Conservation (phyloP, 805 yeast species). For the Kuraishia capsulata region DNA sequence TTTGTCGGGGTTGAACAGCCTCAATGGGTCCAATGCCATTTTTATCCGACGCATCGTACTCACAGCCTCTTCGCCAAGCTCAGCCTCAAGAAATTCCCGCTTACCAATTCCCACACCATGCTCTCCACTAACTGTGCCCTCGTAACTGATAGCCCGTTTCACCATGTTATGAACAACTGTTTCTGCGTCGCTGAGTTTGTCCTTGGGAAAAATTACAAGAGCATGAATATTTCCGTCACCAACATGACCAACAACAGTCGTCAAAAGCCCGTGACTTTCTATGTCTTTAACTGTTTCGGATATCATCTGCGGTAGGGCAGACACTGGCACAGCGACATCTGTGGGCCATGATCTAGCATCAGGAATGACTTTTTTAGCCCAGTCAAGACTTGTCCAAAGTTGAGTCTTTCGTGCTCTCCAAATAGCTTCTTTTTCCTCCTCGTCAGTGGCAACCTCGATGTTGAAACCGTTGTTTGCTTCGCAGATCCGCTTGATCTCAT, state of each 20-base stretch:
- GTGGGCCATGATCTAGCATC: constrained; percentile 55
- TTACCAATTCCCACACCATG: constrained; percentile 84
- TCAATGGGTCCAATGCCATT: constrained; percentile 63
- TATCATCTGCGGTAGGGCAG: constrained; percentile 55
- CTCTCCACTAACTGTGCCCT: constrained; percentile 83
- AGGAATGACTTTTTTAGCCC: constrained; percentile 43
- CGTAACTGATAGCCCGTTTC: constrained; percentile 52
- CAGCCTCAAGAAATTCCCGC: constrained; percentile 47
- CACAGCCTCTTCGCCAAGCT: constrained; percentile 60
- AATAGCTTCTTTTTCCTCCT: constrained; percentile 54
- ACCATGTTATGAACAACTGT: constrained; percentile 53
- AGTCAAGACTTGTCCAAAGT: constrained; percentile 56
- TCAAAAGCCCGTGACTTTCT: constrained; percentile 37
- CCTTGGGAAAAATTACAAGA: constrained; percentile 48
- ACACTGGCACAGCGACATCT: constrained; percentile 78
- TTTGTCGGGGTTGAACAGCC: constrained; percentile 73
- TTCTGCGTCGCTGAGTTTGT: constrained; percentile 36
- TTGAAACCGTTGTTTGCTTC: constrained; percentile 41
- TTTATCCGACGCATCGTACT: constrained; percentile 68
- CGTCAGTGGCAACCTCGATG: constrained; percentile 56
- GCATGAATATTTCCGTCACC: constrained; percentile 83
- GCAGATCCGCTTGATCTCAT: constrained; percentile 42
- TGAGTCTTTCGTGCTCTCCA: constrained; percentile 74
- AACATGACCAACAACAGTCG: constrained; percentile 69
- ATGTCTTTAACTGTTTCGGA: constrained; percentile 53